Evolutionary conservation across 2,329 filamentous ascomycete genomes (phyloP).

Genomic region (Penicillium hordei): DNA sequence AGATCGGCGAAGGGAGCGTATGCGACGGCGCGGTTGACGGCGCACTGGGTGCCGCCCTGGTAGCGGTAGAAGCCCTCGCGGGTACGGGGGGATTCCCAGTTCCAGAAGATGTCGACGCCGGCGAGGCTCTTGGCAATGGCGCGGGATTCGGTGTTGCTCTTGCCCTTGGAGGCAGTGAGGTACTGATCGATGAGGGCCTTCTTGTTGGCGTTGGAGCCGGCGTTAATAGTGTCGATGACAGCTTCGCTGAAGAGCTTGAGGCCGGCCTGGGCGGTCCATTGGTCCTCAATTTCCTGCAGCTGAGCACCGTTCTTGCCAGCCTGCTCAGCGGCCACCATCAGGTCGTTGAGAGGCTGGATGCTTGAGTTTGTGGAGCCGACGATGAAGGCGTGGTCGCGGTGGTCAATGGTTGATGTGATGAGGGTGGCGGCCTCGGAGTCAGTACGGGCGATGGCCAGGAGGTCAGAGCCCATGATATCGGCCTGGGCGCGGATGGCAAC

Average conservation of each 20-base stretch:
- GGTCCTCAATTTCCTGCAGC: conserved; percentile 88
- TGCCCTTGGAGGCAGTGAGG: conserved; percentile 68
- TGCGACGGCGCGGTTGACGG: conserved; percentile 83
- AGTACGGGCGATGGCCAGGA: conserved; percentile 88
- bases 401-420: conserved; percentile 94
- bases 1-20: conserved; percentile 92
- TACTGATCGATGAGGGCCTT: conserved; percentile 66
- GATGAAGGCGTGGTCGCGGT: conserved; percentile 92
- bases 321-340: conserved; percentile 83
- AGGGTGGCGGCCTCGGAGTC: conserved; percentile 97
- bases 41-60: conserved; percentile 85
- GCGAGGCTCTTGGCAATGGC: conserved; percentile 74
- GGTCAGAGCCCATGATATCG: conserved; percentile 94
- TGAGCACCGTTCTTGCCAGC: conserved; percentile 76
- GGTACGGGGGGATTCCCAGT: conserved; percentile 93
- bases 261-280: conserved; percentile 74
- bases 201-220: conserved; percentile 66
- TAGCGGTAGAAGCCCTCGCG: conserved; percentile 95
- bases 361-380: conserved; percentile 82
- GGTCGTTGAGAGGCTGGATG: conserved; percentile 80
- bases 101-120: conserved; percentile 80
- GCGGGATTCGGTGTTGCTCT: conserved; percentile 79
- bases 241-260: conserved; percentile 90
- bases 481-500: conserved; percentile 96
- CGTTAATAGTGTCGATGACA: conserved; percentile 77